Evolutionary conservation across 129 eudicot species (phyloP), one percentile per base, ranked within the genome.

Genomic region (Helichrysum umbraculigerum): DNA sequence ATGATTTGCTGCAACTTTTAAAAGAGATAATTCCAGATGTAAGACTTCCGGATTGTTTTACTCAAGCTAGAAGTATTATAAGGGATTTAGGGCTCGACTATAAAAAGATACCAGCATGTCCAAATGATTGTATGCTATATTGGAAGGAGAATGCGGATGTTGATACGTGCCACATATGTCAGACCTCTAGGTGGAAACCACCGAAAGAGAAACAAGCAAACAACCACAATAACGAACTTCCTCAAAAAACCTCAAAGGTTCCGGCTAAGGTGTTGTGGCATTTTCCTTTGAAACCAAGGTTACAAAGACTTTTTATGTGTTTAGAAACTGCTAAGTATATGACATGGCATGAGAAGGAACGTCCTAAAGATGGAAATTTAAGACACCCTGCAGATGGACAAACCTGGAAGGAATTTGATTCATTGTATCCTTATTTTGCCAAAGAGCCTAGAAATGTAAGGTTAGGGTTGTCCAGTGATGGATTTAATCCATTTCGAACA

Each of bases 51-150:
- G 54, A 61, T 70, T 47, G 14, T 25, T 70, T 47, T 6, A 28
- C 60, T 70, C 20, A 70, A 70, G 75, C 62, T 70, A 50, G n/a
- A 44, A 50, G 47, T 14, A 44, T 70, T 4, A 25, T 70, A 22
- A 52, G 14, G 41, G 62, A 70, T 52, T 52, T 70, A 2, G 75
- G 75, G 63, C 62, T 70, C 25, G 75, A 70, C 16, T 70, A 70
- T 16, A 30, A 70, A 17, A 70, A 70, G 75, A 52, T 70, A 8
- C 39, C 21, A 2, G 42, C 63, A 30, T 70, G 62, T 70, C 62
- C 61, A 51, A 70, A 47, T 70, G 61, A 70, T 70, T 70, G 75
- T 22, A 70, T 71, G 75, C 5, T 71, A 11, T 71, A 71, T 11
- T 51, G 42, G 75, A 33, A 50, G 4, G 22, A 50, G 20, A 9